Evolutionary conservation across 1,284 basidiomycete genomes (phyloP).

Genomic region (Cutaneotrichosporon sp.): DNA sequence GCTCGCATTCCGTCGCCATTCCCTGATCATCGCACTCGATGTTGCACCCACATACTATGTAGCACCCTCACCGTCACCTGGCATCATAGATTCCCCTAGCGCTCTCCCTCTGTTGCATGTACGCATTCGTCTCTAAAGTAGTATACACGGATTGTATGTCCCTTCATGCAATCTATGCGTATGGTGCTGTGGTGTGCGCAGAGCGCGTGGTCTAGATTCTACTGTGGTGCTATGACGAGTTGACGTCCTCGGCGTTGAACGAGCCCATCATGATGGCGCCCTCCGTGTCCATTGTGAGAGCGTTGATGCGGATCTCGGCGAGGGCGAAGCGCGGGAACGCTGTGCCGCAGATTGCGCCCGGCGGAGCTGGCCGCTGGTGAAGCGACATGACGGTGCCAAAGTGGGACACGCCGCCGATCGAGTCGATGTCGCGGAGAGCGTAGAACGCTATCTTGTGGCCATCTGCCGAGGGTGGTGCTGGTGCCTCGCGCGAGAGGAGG

Average conservation of each 20-base stretch:
- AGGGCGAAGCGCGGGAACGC: constrained; percentile 17
- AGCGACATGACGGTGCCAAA: not conserved
- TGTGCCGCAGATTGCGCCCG: not conserved
- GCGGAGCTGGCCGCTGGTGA: constrained; percentile 17
- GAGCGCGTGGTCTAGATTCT: constrained; percentile 6
- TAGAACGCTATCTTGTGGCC: constrained; percentile 1
- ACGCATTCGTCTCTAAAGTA: not conserved
- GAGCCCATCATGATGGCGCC: not conserved
- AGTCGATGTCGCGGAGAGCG: constrained; percentile 4
- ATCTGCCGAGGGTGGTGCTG: not conserved
- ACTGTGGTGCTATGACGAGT: not conserved
- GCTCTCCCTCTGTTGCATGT: constrained; percentile 2
- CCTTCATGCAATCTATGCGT: constrained; percentile 6
- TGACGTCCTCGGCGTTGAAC: not conserved
- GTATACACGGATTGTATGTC: not conserved
- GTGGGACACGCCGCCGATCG: not conserved
- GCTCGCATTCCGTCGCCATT: not conserved
- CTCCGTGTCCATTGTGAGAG: not conserved
- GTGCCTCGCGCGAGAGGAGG: constrained; percentile 29
- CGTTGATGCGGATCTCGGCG: constrained; percentile 12
- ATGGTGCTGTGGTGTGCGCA: not conserved
- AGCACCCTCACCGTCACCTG: not conserved
- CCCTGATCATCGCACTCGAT: not conserved
- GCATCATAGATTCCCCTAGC: constrained; percentile 1
- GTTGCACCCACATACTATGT: not conserved